phyloP scores from a whole-genome alignment of 192 early-diverging fungal genomes.

The Diversispora eburnea region DNA sequence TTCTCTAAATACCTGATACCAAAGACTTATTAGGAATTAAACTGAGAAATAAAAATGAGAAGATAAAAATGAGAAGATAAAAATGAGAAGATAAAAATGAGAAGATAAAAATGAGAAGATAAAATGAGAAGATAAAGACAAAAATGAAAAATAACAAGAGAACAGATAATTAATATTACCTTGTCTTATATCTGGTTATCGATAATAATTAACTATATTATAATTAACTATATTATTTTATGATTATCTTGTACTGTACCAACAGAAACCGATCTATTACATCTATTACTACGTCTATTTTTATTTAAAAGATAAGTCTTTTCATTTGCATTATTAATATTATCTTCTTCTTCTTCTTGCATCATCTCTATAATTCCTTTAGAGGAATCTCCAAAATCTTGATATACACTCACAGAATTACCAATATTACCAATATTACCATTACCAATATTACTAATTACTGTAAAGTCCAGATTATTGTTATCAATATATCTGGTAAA shows the following conservation, averaged over 20 bases:
- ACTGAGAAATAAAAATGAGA: too few relatives aligned
- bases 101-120: too few relatives aligned
- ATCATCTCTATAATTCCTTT: neutral
- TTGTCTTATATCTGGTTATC: too few relatives aligned
- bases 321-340: constrained; percentile 3
- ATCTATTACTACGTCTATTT: neutral
- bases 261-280: constrained; percentile 10
- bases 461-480: neutral
- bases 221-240: neutral
- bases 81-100: too few relatives aligned
- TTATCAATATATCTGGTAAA: neutral
- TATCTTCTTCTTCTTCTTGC: constrained; percentile 2
- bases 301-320: constrained; percentile 5
- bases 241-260: neutral
- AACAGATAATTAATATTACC: too few relatives aligned
- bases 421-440: neutral
- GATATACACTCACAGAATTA: too few relatives aligned
- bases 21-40: too few relatives aligned
- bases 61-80: too few relatives aligned
- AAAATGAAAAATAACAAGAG: too few relatives aligned
- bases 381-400: neutral
- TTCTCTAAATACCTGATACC: too few relatives aligned
- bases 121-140: too few relatives aligned
- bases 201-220: too few relatives aligned
- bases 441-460: neutral